phyloP scores from a whole-genome alignment of 1,139 yeast genomes.

The Candida pseudoviswanathii region DNA sequence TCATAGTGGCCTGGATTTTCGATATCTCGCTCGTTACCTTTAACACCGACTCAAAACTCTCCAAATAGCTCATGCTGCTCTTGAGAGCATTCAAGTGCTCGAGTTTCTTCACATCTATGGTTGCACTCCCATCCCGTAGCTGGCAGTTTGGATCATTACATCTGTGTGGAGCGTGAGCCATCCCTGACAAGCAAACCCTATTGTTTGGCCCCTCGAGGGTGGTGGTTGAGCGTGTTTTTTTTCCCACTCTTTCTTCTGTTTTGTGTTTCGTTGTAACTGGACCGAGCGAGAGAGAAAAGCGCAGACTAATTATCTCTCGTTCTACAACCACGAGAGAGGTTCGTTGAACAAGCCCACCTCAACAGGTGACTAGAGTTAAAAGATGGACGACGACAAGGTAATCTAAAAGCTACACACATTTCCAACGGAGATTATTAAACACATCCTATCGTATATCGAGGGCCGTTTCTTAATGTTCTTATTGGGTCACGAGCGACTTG shows the following conservation, averaged over 20 bases:
- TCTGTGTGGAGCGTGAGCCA: neutral
- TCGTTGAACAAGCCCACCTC: too few species aligned
- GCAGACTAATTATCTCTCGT: too few species aligned
- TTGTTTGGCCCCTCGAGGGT: neutral
- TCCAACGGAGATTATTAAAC: neutral
- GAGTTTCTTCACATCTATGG: neutral
- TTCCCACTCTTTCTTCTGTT: too few species aligned
- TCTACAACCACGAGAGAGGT: too few species aligned
- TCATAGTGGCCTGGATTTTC: neutral
- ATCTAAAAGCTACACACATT: neutral
- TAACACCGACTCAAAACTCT: neutral
- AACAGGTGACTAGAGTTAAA: too few species aligned
- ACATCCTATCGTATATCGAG: neutral
- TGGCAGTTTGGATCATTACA: neutral
- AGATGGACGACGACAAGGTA: neutral
- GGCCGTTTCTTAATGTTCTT: neutral
- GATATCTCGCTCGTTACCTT: neutral
- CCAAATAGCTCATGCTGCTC: neutral
- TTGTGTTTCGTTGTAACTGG: too few species aligned
- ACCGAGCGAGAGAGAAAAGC: too few species aligned
- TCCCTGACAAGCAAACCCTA: neutral
- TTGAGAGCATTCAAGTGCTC: neutral
- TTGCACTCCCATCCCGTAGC: neutral
- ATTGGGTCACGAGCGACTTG: neutral
- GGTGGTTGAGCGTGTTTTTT: too few species aligned